Percentiles rank a stretch among this genome's conserved stretches.
phyloP scores from a whole-genome alignment of 768 basidiomycete genomes.

The Mycena indigotica region DNA sequence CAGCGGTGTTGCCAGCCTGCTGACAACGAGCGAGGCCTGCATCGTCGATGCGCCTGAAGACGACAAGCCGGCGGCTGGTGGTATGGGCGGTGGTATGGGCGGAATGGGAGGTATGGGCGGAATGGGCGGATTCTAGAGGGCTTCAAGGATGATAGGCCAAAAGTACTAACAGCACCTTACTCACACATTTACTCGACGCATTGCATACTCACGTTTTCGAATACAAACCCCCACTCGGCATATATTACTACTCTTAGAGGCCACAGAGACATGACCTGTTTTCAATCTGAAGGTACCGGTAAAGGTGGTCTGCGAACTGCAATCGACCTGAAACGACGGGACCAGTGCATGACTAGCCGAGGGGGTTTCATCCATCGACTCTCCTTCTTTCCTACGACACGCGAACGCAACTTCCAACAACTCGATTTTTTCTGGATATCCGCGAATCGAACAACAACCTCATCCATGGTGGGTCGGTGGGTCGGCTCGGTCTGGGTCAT shows the following conservation, averaged over 20 bases:
- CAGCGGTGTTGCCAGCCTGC: slow-evolving; percentile 86
- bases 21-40: slow-evolving; percentile 92
- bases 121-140: slow-evolving; percentile 36
- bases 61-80: slow-evolving; percentile 48
- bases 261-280: not conserved
- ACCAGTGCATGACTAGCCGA: not conserved
- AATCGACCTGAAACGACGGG: not conserved
- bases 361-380: not conserved
- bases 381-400: not conserved
- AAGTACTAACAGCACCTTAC: not conserved
- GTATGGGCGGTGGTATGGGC: slow-evolving; percentile 53
- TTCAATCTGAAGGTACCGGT: not conserved
- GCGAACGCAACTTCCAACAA: slow-evolving; percentile 26
- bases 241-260: not conserved
- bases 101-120: slow-evolving; percentile 52
- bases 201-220: not conserved
- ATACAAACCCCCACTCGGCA: not conserved
- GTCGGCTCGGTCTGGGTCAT: slow-evolving; percentile 28
- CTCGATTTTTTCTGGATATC: slow-evolving; percentile 10
- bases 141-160: not conserved
- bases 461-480: slow-evolving; percentile 22
- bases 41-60: slow-evolving; percentile 91
- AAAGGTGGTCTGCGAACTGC: not conserved
- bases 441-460: slow-evolving; percentile 28
- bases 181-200: not conserved